Evolutionary conservation across 768 basidiomycete species (phyloP).

Genomic region (Termitomyces sp.): DNA sequence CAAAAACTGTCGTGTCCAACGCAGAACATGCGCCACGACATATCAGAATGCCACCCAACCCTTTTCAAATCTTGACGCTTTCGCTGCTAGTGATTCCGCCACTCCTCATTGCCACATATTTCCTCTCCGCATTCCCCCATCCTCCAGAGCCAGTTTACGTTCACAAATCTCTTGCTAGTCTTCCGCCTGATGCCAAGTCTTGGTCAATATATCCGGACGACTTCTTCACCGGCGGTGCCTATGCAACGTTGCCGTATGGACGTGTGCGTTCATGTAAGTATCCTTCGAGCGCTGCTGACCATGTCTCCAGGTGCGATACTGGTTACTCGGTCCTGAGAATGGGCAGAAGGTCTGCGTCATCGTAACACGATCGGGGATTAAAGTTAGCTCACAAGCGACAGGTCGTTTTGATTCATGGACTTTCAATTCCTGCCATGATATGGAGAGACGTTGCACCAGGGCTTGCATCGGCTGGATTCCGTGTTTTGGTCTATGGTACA

Average conservation of each 20-base stretch:
- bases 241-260: conserved; percentile 62
- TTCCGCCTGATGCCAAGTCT: conserved; percentile 48
- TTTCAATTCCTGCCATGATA: conserved; percentile 70
- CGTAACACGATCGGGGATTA: not conserved
- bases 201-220: conserved; percentile 72
- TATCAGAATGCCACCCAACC: conserved; percentile 19
- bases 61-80: conserved; percentile 44
- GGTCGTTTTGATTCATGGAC: conserved; percentile 75
- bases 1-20: not conserved
- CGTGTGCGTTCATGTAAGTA: conserved; percentile 27
- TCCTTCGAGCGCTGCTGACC: not conserved
- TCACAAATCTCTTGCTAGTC: conserved; percentile 53
- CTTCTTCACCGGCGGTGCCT: conserved; percentile 57
- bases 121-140: conserved; percentile 61
- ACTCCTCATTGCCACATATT: conserved; percentile 51
- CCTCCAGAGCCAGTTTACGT: conserved; percentile 45
- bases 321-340: conserved; percentile 66
- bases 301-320: conserved; percentile 56
- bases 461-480: conserved; percentile 58
- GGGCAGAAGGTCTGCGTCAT: conserved; percentile 52
- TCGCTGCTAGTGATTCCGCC: conserved; percentile 57
- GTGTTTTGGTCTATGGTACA: conserved; percentile 70
- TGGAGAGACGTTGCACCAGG: conserved; percentile 72
- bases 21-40: conserved; percentile 8
- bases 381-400: conserved; percentile 18